Conservation (phyloP, 73 alveolate species). For the Paramecium tetraurelia region DNA sequence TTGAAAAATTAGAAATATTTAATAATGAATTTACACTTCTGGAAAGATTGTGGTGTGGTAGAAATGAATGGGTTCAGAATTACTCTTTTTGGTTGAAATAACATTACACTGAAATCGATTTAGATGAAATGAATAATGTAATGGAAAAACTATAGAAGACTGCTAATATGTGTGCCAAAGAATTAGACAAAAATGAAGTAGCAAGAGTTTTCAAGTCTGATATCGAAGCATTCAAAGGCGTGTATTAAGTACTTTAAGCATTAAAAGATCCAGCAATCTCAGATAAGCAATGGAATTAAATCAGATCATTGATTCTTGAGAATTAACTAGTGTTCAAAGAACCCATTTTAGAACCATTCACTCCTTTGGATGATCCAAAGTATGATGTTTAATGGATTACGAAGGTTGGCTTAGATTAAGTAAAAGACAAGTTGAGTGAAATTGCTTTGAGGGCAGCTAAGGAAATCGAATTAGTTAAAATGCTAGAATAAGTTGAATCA, state of each 20-base stretch:
- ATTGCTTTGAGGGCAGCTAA: slow-evolving; percentile 64
- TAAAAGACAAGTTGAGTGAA: slow-evolving; percentile 65
- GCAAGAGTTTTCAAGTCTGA: slow-evolving; percentile 69
- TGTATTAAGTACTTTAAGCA: slow-evolving; percentile 76
- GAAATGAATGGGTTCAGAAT: slow-evolving; percentile 72
- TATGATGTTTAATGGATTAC: slow-evolving; percentile 56
- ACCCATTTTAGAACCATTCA: slow-evolving; percentile 22
- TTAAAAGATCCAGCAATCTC: slow-evolving; percentile 60
- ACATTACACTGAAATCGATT: slow-evolving; percentile 70
- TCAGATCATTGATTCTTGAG: slow-evolving; percentile 33
- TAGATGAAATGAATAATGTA: slow-evolving; percentile 72
- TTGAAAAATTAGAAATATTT: slow-evolving; percentile 73
- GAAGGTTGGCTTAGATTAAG: slow-evolving; percentile 32
- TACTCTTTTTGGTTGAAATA: slow-evolving; percentile 71
- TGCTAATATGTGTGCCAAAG: slow-evolving; percentile 68
- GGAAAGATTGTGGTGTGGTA: slow-evolving; percentile 82
- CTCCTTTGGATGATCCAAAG: slow-evolving; percentile 46
- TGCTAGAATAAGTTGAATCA: slow-evolving; percentile 62
- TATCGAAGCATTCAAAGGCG: slow-evolving; percentile 72
- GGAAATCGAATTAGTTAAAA: slow-evolving; percentile 62
- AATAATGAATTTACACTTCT: slow-evolving; percentile 70
- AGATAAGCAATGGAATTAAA: slow-evolving; percentile 61
- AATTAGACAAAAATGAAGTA: slow-evolving; percentile 75
- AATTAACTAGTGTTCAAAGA: slow-evolving; percentile 22
- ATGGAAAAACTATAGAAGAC: slow-evolving; percentile 71